A percentile compares a stretch with the other conserved stretches of the same genome.
phyloP scores from a whole-genome alignment of 176 grass and related monocot genomes.

The Cymbopogon citratus region DNA sequence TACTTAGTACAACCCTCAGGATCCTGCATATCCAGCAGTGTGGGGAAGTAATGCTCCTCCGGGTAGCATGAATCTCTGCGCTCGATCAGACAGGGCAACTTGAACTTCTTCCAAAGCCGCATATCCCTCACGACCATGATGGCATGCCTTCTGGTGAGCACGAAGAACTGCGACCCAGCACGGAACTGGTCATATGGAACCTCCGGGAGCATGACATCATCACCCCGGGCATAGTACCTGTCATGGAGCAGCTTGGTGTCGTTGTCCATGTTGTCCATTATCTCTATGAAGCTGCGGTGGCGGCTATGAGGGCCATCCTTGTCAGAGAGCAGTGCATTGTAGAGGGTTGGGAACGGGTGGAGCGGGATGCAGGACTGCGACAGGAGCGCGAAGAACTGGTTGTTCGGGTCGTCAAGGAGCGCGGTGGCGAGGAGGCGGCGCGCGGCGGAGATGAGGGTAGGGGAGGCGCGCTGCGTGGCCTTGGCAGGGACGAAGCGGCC shows the following conservation, averaged over 20 bases:
- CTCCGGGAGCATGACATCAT: constrained; percentile 73
- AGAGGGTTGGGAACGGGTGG: constrained; percentile 66
- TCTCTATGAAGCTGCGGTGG: constrained; percentile 94
- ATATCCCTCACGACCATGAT: constrained; percentile 83
- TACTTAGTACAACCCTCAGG: constrained; percentile 69
- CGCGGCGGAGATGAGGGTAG: constrained; percentile 80
- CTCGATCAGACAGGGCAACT: constrained; percentile 64
- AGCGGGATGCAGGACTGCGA: constrained; percentile 89
- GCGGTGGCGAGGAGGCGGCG: constrained; percentile 79
- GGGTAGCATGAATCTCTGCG: constrained; percentile 70
- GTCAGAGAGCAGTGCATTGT: constrained; percentile 50
- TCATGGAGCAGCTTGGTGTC: constrained; percentile 55
- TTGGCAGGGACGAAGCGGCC: constrained; percentile 84
- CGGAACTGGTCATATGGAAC: constrained; percentile 75
- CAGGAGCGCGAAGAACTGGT: constrained; percentile 74
- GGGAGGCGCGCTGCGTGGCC: constrained; percentile 78
- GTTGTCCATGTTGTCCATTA: constrained; percentile 60
- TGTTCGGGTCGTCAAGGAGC: constrained; percentile 55
- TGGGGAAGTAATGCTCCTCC: constrained; percentile 94
- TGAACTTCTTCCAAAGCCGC: constrained; percentile 95
- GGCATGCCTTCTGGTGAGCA: constrained; percentile 70
- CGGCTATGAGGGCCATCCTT: constrained; percentile 41
- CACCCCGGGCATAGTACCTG: constrained; percentile 82
- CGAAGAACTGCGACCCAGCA: constrained; percentile 85
- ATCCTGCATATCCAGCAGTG: constrained; percentile 91